These are phyloP conservation scores for Penicillium paxilli DNA, from an alignment of 495 filamentous ascomycete genomes.

Conservation along the genomic window DNA sequence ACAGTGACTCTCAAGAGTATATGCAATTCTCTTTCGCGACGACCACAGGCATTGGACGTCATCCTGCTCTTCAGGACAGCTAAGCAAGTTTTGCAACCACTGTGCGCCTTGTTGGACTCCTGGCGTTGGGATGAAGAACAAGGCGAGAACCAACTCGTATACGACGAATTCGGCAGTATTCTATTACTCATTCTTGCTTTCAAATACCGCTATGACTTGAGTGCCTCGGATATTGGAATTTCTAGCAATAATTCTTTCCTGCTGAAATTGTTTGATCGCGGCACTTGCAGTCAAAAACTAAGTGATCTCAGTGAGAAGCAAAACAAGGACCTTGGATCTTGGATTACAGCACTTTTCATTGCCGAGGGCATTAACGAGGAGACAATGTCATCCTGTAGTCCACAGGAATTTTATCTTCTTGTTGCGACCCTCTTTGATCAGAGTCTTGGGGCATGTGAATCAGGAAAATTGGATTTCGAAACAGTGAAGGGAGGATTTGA, in stretches of 20 bases:
- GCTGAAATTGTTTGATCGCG: conserved; percentile 69
- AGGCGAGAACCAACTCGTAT: conserved; percentile 90
- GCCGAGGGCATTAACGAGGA: conserved; percentile 83
- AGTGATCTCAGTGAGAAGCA: conserved; percentile 71
- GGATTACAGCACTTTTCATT: conserved; percentile 87
- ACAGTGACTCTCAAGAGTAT: conserved; percentile 88
- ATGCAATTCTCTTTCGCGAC: conserved; percentile 77
- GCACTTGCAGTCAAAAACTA: conserved; percentile 58
- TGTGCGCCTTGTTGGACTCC: conserved; percentile 81
- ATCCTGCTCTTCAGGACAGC: conserved; percentile 82
- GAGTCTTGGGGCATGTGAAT: conserved; percentile 72
- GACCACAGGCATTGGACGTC: conserved; percentile 77
- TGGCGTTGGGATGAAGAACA: conserved; percentile 96
- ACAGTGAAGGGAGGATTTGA: conserved; percentile 85
- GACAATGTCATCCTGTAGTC: conserved; percentile 85
- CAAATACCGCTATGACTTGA: conserved; percentile 79
- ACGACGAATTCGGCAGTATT: conserved; percentile 93
- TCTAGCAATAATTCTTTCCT: conserved; percentile 69
- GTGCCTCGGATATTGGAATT: conserved; percentile 65
- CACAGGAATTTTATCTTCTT: conserved; percentile 92
- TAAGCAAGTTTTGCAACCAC: conserved; percentile 71
- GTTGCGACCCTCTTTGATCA: conserved; percentile 87
- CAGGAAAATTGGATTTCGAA: conserved; percentile 70
- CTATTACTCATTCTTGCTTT: conserved; percentile 80
- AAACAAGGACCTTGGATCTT: conserved; percentile 72